These are phyloP conservation scores for Immersiella caudata DNA, from an alignment of 495 filamentous ascomycete genomes.

Conservation along the genomic window DNA sequence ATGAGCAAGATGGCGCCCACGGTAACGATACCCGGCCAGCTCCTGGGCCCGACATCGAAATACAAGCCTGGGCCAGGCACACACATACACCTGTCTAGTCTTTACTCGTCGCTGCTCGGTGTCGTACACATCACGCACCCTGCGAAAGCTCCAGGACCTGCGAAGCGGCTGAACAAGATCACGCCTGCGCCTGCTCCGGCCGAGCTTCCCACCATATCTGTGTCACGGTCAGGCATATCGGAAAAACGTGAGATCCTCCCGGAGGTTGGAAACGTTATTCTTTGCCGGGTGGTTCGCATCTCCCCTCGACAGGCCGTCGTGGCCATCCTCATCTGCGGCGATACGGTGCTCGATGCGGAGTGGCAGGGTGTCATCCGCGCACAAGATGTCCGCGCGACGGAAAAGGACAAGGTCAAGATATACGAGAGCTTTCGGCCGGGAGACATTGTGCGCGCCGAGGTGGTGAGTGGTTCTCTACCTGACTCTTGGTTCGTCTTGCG, in stretches of 20 bases:
- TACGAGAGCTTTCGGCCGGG: constrained; percentile 90
- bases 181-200: constrained; percentile 36
- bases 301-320: constrained; percentile 80
- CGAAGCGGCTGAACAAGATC: constrained; percentile 60
- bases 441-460: constrained; percentile 86
- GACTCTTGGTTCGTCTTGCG: background rate
- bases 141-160: constrained; percentile 55
- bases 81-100: constrained; percentile 68
- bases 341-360: constrained; percentile 61
- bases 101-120: constrained; percentile 74
- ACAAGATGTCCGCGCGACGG: constrained; percentile 91
- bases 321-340: constrained; percentile 76
- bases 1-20: constrained; percentile 24
- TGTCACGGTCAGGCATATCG: constrained; percentile 39
- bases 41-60: constrained; percentile 65
- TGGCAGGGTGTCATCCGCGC: constrained; percentile 66
- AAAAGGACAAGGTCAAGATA: constrained; percentile 92
- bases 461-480: constrained; percentile 57
- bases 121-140: constrained; percentile 55
- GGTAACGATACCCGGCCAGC: constrained; percentile 71
- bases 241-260: constrained; percentile 73
- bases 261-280: constrained; percentile 73
- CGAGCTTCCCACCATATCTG: constrained; percentile 44
- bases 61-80: constrained; percentile 78
- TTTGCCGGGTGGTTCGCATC: constrained; percentile 84